phyloP scores from a whole-genome alignment of 257 asterid genomes.

The Marsdenia floribunda region DNA sequence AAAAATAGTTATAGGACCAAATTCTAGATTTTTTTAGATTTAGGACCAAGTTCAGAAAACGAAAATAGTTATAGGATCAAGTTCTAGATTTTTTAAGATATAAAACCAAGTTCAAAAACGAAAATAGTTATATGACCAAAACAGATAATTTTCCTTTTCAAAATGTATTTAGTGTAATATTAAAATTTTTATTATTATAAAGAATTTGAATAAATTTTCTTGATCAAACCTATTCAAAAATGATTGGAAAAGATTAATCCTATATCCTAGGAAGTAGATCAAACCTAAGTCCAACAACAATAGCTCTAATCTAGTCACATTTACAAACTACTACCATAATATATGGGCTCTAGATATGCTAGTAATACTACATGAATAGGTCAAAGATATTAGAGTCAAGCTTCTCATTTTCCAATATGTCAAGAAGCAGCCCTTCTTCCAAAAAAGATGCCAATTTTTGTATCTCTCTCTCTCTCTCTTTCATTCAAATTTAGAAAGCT shows the following conservation, averaged over 20 bases:
- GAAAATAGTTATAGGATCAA: too few relatives aligned
- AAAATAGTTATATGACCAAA: too few relatives aligned
- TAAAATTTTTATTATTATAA: not conserved
- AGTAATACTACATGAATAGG: constrained; percentile 8
- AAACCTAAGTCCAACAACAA: constrained; percentile 2
- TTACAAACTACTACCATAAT: not conserved
- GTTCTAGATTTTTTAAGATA: too few relatives aligned
- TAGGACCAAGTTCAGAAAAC: too few relatives aligned
- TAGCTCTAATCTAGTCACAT: not conserved
- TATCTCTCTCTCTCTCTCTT: not conserved
- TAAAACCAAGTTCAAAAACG: too few relatives aligned
- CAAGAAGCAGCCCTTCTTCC: constrained; percentile 12
- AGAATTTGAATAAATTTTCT: not conserved
- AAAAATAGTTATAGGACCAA: too few relatives aligned
- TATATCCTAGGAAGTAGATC: not conserved
- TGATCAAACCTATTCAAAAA: not conserved
- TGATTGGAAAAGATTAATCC: not conserved
- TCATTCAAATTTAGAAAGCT: not conserved
- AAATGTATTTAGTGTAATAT: too few relatives aligned
- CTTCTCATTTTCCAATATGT: constrained; percentile 7
- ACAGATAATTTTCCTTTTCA: too few relatives aligned
- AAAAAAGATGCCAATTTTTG: not conserved
- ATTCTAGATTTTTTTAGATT: too few relatives aligned
- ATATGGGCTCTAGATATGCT: not conserved
- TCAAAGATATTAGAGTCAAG: constrained; percentile 12